Evolutionary conservation across 768 basidiomycete genomes (phyloP), one percentile per base, ranked within the genome.

Genomic region (Termitomyces sp.): DNA sequence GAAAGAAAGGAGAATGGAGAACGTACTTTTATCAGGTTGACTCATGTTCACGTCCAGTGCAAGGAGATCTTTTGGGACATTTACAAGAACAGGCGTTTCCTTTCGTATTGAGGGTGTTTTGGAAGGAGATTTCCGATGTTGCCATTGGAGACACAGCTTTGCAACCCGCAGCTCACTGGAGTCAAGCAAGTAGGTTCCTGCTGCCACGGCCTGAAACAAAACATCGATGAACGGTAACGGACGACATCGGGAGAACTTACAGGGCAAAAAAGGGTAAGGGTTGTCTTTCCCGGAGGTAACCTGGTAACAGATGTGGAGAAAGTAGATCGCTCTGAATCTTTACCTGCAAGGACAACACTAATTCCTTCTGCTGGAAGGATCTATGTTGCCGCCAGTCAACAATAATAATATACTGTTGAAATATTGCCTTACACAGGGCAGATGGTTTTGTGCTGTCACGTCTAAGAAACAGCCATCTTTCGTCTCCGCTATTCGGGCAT

Each of bases 131-230:
- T 77, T 78, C 58, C 80, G 77, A 67, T 86, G 77, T 44, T 76
- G 77, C 82, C 87, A 90, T 68, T 90, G 87, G 49, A 96, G 79
- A 50, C 81, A 75, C 16, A 95, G 78, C 35, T 80, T 82, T 4
- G 87, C 81, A 59, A 90, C 75, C 16, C 81, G 84, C 24, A 91
- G 77, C 72, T 92, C 88, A 16, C 83, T 89, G 39, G 79, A 79
- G 38, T 92, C 89, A 28, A 91, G 76, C 2, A 85, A 66, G 68
- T 89, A 92, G 1, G 81, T 79, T 12, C 95, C 96, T 50, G 80
- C 76, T 16, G 86, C 79, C 4, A 91, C 82, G 16, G 86, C 89
- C 94, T 94, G 54, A 22, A 59, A 22, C 18, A 45, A 32, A 51
- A 22, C 28, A 55, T 57, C 22, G 49, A 33, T 15, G 24, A 45